phyloP scores from a whole-genome alignment of 495 filamentous ascomycete species.

The Penicillium mononematosum region DNA sequence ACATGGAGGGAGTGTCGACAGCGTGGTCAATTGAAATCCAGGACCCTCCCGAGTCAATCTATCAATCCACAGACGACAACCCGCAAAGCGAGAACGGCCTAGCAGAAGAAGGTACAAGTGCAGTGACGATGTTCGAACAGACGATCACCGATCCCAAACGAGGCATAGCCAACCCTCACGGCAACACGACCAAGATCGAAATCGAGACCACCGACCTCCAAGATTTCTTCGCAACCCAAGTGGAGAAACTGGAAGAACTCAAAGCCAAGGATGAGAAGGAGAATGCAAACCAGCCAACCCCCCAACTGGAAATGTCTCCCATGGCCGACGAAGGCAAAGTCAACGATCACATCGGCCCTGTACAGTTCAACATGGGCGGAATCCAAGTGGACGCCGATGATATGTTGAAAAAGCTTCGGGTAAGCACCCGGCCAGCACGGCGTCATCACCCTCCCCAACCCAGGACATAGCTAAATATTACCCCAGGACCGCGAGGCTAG shows the following conservation, averaged over 20 bases:
- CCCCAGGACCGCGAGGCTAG: constrained; percentile 56
- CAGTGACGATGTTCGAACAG: constrained; percentile 74
- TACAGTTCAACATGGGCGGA: constrained; percentile 96
- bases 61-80: constrained; percentile 20
- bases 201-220: constrained; percentile 76
- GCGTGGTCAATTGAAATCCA: constrained; percentile 84
- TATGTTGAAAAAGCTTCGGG: constrained; percentile 85
- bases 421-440: constrained; percentile 36
- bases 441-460: neutral
- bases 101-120: constrained; percentile 49
- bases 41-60: constrained; percentile 44
- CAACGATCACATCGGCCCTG: constrained; percentile 88
- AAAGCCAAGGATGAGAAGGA: constrained; percentile 63
- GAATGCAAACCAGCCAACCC: constrained; percentile 38
- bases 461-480: constrained; percentile 2
- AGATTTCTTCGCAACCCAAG: constrained; percentile 69
- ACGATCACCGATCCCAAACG: constrained; percentile 70
- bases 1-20: constrained; percentile 80
- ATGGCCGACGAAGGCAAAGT: constrained; percentile 59
- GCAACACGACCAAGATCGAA: constrained; percentile 54
- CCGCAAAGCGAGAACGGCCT: constrained; percentile 21
- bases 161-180: constrained; percentile 51
- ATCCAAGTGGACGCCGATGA: constrained; percentile 97
- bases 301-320: constrained; percentile 47
- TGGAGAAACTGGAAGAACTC: constrained; percentile 68